Evolutionary conservation across 2,329 filamentous ascomycete species (phyloP).

Genomic region (Paracamarosporium sp.): DNA sequence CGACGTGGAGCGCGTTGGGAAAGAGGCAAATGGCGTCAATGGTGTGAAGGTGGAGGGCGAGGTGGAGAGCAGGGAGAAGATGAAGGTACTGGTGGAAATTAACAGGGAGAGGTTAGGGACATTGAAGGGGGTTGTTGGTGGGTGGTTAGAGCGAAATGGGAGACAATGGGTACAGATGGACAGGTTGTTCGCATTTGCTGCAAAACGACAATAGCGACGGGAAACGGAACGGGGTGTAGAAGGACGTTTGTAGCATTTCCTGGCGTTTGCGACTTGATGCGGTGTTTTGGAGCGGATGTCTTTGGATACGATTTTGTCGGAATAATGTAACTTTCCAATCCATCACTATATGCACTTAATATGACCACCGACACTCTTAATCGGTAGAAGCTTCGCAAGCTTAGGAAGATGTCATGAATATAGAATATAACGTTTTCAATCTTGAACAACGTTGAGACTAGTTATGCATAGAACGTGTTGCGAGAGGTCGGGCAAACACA

Average conservation of each 20-base stretch:
- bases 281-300: neutral
- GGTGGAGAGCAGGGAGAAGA: constrained; percentile 59
- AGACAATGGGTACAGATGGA: constrained; percentile 95
- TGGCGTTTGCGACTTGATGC: neutral
- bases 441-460: too few relatives aligned
- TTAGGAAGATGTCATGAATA: too few relatives aligned
- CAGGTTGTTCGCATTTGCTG: constrained; percentile 73
- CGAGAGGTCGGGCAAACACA: too few relatives aligned
- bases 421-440: too few relatives aligned
- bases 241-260: neutral
- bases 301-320: neutral
- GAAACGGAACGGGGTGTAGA: neutral
- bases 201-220: constrained; percentile 28
- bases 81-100: constrained; percentile 74
- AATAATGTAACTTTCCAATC: neutral
- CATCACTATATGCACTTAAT: neutral
- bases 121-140: constrained; percentile 77
- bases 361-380: too few relatives aligned
- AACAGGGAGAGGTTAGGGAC: constrained; percentile 82
- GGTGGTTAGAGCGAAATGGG: constrained; percentile 87
- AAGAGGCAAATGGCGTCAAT: constrained; percentile 50
- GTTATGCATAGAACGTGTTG: too few relatives aligned
- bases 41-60: constrained; percentile 64
- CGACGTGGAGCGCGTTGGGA: constrained; percentile 83
- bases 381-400: too few relatives aligned